phyloP scores from a whole-genome alignment of 2,329 filamentous ascomycete species.

The Eutypella sp. region DNA sequence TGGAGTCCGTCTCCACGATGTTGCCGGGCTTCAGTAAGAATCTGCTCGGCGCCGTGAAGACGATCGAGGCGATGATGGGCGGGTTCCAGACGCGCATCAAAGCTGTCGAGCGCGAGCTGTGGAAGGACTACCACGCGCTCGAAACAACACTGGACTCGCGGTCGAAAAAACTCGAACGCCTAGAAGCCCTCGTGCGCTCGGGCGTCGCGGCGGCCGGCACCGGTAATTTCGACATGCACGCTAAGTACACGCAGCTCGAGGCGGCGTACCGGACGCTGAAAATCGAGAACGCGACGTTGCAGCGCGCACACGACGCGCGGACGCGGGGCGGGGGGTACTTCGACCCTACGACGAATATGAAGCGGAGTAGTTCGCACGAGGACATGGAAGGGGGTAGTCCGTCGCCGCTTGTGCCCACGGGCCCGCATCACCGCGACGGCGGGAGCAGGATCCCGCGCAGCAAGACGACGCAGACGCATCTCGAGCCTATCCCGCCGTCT shows the following conservation, averaged over 20 bases:
- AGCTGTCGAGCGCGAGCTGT: constrained; percentile 81
- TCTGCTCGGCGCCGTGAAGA: constrained; percentile 79
- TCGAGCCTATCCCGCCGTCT: constrained; percentile 23
- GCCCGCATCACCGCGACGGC: constrained; percentile 32
- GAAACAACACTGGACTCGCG: constrained; percentile 76
- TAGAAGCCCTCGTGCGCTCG: constrained; percentile 75
- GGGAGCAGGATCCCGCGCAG: constrained; percentile 21
- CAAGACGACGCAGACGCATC: constrained; percentile 34
- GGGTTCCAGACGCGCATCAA: constrained; percentile 78
- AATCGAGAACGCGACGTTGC: constrained; percentile 65
- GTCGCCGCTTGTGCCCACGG: constrained; percentile 50
- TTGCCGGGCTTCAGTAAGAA: constrained; percentile 88
- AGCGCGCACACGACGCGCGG: constrained; percentile 56
- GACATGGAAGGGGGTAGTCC: constrained; percentile 40
- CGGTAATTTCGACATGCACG: constrained; percentile 40
- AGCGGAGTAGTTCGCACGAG: constrained; percentile 32
- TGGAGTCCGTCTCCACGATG: constrained; percentile 81
- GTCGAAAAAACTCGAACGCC: constrained; percentile 77
- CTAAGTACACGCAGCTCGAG: constrained; percentile 49
- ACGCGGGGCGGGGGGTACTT: constrained; percentile 30
- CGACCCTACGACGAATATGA: constrained; percentile 37
- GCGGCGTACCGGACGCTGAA: constrained; percentile 60
- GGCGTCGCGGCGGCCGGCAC: constrained; percentile 46
- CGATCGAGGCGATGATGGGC: constrained; percentile 73
- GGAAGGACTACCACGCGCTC: constrained; percentile 82